Percentiles rank a stretch among this genome's conserved stretches.
Evolutionary conservation across 116 monocot genomes (phyloP).

Genomic region (Dioscorea cayenensis): DNA sequence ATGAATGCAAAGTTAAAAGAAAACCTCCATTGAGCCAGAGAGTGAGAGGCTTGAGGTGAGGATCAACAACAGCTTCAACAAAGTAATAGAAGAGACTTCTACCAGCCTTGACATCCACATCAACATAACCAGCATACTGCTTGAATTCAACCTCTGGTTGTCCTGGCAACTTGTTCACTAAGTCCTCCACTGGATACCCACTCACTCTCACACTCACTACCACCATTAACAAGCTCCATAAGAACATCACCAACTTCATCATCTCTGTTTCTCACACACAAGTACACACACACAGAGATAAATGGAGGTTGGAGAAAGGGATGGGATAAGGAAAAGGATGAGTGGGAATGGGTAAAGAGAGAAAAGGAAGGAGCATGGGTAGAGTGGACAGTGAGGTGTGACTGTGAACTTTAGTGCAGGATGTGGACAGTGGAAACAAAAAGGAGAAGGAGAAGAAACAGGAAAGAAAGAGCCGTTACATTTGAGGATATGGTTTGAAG

Average conservation of each 20-base stretch:
- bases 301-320: too few species aligned
- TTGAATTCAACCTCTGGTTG: constrained; percentile 53
- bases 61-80: constrained; percentile 44
- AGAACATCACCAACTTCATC: not conserved
- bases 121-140: constrained; percentile 70
- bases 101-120: constrained; percentile 50
- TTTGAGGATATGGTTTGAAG: too few species aligned
- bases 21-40: constrained; percentile 86
- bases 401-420: too few species aligned
- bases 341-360: too few species aligned
- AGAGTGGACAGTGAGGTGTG: too few species aligned
- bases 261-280: not conserved
- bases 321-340: too few species aligned
- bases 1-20: not conserved
- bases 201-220: constrained; percentile 5
- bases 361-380: too few species aligned
- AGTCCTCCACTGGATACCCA: constrained; percentile 43
- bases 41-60: constrained; percentile 51
- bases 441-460: too few species aligned
- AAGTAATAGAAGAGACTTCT: constrained; percentile 79
- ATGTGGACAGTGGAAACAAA: too few species aligned
- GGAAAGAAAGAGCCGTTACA: too few species aligned
- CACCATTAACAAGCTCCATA: constrained; percentile 1
- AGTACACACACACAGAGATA: too few species aligned
- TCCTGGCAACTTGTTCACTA: constrained; percentile 42